These are phyloP conservation scores for Saksenaea oblongispora DNA, from an alignment of 371 early-diverging fungal genomes.

Conservation along the genomic window DNA sequence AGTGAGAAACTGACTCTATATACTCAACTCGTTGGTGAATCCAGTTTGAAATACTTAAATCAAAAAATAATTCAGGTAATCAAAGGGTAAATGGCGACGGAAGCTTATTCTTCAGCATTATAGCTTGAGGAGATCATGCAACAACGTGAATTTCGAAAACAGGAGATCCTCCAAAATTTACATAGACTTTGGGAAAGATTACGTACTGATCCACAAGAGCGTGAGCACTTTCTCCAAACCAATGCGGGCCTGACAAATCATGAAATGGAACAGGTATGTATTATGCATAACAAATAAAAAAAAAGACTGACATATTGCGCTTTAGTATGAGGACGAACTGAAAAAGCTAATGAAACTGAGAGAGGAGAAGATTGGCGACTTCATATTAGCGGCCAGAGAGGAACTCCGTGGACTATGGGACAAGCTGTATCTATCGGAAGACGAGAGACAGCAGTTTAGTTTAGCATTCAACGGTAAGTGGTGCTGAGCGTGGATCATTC, in stretches of 20 bases:
- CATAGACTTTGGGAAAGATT: constrained; percentile 43
- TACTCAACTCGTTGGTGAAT: constrained; percentile 17
- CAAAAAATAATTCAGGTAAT: constrained; percentile 18
- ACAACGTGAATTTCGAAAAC: constrained; percentile 34
- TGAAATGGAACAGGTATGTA: constrained; percentile 30
- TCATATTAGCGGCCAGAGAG: constrained; percentile 34
- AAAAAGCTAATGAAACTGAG: constrained; percentile 25
- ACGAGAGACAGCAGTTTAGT: constrained; percentile 28
- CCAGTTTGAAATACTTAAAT: constrained; percentile 13
- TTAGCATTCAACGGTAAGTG: constrained; percentile 29
- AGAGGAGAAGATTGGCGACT: constrained; percentile 42
- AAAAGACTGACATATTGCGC: not conserved
- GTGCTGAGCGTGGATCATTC: not conserved
- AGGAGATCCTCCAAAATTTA: constrained; percentile 31
- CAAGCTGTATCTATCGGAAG: constrained; percentile 36
- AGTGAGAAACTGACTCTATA: constrained; percentile 19
- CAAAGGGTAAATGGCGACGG: not conserved
- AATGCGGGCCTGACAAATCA: constrained; percentile 24
- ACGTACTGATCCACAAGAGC: constrained; percentile 23
- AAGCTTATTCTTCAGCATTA: not conserved
- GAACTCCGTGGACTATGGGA: constrained; percentile 41
- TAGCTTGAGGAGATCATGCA: constrained; percentile 34
- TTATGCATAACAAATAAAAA: not conserved
- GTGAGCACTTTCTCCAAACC: constrained; percentile 24
- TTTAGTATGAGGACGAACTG: constrained; percentile 37